phyloP scores from a whole-genome alignment of 345 rosid genomes.

The Euphorbia peplus region DNA sequence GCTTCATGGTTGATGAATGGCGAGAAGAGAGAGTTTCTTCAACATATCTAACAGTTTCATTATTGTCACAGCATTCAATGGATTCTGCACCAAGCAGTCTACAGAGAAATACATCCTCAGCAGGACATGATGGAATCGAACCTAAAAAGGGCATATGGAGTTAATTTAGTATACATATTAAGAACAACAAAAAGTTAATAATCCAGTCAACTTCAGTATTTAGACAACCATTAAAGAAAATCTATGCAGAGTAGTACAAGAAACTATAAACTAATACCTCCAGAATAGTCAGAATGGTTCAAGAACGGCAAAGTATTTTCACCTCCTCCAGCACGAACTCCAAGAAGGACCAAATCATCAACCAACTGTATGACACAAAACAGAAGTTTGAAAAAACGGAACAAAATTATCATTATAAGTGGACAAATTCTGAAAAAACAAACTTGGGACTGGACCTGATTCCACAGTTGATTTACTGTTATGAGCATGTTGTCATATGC shows the following conservation, averaged over 20 bases:
- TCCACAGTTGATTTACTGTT: conserved; percentile 66
- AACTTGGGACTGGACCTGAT: conserved; percentile 45
- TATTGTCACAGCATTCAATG: conserved; percentile 38
- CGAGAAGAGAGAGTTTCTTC: conserved; percentile 67
- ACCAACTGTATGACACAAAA: conserved; percentile 56
- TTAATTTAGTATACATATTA: conserved; percentile 17
- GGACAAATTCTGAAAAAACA: background rate
- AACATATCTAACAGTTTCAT: conserved; percentile 44
- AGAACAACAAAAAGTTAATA: background rate
- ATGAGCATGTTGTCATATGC: conserved; percentile 64
- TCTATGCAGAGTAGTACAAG: background rate
- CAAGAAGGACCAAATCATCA: conserved; percentile 78
- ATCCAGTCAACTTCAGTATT: background rate
- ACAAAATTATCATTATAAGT: background rate
- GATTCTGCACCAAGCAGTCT: conserved; percentile 64
- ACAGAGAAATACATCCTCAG: conserved; percentile 79
- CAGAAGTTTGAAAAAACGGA: background rate
- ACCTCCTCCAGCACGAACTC: conserved; percentile 64
- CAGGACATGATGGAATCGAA: conserved; percentile 60
- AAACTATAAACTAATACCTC: conserved; percentile 39
- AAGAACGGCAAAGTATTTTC: conserved; percentile 39
- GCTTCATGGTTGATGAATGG: conserved; percentile 50
- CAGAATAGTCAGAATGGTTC: conserved; percentile 40
- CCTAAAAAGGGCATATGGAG: conserved; percentile 41
- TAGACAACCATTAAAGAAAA: no score